Base-by-base conservation (phyloP, 2,329 filamentous ascomycete genomes). In the Beauveria brongniartii region DNA sequence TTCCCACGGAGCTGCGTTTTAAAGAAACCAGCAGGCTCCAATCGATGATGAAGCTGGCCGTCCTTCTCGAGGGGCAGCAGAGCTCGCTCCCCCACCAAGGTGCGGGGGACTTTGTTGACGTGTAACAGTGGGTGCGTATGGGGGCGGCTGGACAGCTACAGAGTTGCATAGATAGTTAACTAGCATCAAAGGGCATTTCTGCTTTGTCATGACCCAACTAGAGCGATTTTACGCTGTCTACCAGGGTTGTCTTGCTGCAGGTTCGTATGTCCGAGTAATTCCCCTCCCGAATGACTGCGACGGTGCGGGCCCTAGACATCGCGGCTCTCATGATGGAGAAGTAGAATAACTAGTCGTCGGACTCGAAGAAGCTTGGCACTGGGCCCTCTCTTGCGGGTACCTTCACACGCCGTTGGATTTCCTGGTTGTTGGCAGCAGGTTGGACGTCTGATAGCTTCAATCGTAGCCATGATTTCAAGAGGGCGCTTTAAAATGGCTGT, bases 221-320 rank as follows among this genome's bases (percentile, higher is more conserved):
- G 30, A 37, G 30, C 43, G 43, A 14, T 48, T 47, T 20, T 16
- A 14, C 12, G n/a, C 34, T 44, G 43, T 14, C 43, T 26, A 47
- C 54, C 26, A 40, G 41, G 41, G 26, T 37, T 43, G 16, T 16
- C 18, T 44, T 46, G 22, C 24, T 18, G 34, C 2, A 20, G 6
- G 18, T 55, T 55, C 54, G 54, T 56, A 47, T 56, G 54, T 56
- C 54, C 54, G 44, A 47, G n/a, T 12, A 55, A 22, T 34, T 46
- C 53, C 26, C 30, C 50, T 20, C 41, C 28, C 24, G 26, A 16
- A 10, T 55, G 53, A 34, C 40, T 22, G 28, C 9, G 24, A 46
- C 53, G 41, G 53, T 44, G 53, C 28, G 40, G 22, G 22, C 34
- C 26, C 8, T 9, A 9, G 26, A 18, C 10, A 48, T 48, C 3